Evolutionary conservation across 1,139 yeast genomes (phyloP), one percentile per base, ranked within the genome.

Genomic region (Hemisphaericaspora subhashii): DNA sequence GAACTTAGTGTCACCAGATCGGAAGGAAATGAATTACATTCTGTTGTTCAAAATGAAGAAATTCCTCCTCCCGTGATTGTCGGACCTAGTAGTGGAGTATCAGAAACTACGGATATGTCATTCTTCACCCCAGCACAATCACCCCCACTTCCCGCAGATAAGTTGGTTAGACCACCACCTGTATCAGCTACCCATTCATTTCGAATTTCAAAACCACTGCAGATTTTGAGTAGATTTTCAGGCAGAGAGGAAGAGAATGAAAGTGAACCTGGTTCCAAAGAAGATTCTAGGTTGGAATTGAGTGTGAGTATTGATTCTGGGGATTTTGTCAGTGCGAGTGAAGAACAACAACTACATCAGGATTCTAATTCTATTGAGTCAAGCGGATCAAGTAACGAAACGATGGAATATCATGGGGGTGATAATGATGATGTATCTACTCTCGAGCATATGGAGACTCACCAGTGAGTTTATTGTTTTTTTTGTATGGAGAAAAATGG

Each of bases 271-370:
- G 4, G 31, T 4, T 23, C 25, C 5, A 23, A 28, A 8, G 8
- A 11, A 5, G 16, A 28, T 28, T 28, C 31, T 2, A 28, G 31
- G 15, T 29, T 34, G 14, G 55, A 52, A 15, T 40, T 60, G 28
- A 59, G 66, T 41, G 48, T 51, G 15, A 61, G 66, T 35, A 56
- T 62, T 31, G 67, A 62, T 41, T 54, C 57, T 8, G 51, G 47
- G 16, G 33, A 35, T n/a, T 16, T 35, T 22, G 30, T 7, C 6
- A 16, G 5, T 17, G 12, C 36, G 7, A 32, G 17, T 4, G 23
- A 41, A 12, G 31, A 28, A 10, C 13, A 13, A 3, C 12, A 11
- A 4, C 5, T n/a, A n/a, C n/a, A n/a, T 28, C 17, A 4, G 8
- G 13, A 16, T 28, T 8, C 31, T 28, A 9, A 18, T 11, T 12